Conservation (phyloP, 2,329 filamentous ascomycete genomes). For the Pyricularia pennisetigena region DNA sequence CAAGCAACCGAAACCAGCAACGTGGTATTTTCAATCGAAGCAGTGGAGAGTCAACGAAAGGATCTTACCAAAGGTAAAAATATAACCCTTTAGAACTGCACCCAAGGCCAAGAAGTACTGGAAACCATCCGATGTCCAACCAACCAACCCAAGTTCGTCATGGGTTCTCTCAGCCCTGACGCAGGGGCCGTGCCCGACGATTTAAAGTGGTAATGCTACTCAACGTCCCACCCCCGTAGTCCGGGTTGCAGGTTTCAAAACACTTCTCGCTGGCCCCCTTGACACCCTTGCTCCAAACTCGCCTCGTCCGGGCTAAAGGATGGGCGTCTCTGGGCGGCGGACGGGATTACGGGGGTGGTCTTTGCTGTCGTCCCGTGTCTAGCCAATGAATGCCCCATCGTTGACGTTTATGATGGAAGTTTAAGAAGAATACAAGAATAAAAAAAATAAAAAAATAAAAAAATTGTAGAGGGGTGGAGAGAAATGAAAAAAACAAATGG, state of each 20-base stretch:
- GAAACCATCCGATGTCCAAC: neutral
- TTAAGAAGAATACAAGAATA: too few species aligned
- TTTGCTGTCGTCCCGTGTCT: neutral
- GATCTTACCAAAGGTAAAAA: neutral
- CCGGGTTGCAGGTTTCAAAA: constrained; percentile 2
- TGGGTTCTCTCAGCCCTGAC: neutral
- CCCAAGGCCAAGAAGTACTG: neutral
- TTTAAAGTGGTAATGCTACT: neutral
- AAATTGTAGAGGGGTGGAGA: neutral
- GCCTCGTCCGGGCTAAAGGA: neutral
- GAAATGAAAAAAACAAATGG: neutral
- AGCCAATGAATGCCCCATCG: neutral
- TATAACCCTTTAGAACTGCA: neutral
- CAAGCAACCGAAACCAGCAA: neutral
- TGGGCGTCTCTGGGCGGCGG: neutral
- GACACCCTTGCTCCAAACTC: constrained; percentile 5
- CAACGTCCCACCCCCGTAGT: neutral
- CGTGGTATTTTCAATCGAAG: neutral
- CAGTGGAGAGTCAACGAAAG: neutral
- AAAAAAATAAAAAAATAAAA: neutral
- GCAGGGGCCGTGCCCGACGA: neutral
- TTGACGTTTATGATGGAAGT: neutral
- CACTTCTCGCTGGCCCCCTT: constrained; percentile 1
- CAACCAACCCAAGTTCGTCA: neutral
- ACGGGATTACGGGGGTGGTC: neutral